Evolutionary conservation across 768 basidiomycete species (phyloP).

Genomic region (Amanita inopinata): DNA sequence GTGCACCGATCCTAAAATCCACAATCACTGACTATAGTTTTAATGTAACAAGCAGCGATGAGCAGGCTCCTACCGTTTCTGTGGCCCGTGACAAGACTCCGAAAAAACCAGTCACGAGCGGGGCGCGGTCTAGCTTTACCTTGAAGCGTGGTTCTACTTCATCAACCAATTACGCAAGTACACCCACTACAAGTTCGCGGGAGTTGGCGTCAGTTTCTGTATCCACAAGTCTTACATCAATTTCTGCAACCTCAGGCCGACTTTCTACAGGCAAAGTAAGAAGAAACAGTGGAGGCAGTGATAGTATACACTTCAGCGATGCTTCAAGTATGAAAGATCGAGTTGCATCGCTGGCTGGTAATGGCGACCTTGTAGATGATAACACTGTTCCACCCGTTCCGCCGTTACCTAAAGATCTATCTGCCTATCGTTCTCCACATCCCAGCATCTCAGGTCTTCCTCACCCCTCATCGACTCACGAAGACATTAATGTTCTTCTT

Average conservation of each 20-base stretch:
- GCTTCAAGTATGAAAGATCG: conserved; percentile 57
- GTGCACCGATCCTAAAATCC: conserved; percentile 23
- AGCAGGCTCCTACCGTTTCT: conserved; percentile 31
- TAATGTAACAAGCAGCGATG: conserved; percentile 49
- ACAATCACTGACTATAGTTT: conserved; percentile 34
- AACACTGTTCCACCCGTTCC: conserved; percentile 84
- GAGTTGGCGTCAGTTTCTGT: conserved; percentile 81
- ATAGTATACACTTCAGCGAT: conserved; percentile 68
- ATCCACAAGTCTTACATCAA: conserved; percentile 68
- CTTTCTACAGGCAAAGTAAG: conserved; percentile 60
- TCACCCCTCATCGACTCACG: conserved; percentile 34
- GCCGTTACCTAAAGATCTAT: conserved; percentile 83
- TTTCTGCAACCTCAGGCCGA: conserved; percentile 62
- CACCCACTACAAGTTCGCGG: conserved; percentile 69
- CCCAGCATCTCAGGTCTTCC: conserved; percentile 44
- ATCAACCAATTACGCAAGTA: conserved; percentile 78
- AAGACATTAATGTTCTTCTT: conserved; percentile 33
- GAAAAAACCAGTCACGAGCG: conserved; percentile 49
- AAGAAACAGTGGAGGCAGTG: conserved; percentile 82
- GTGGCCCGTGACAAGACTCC: conserved; percentile 50
- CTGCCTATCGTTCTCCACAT: conserved; percentile 65
- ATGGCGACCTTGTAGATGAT: conserved; percentile 52
- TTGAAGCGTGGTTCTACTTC: conserved; percentile 85
- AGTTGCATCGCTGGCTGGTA: conserved; percentile 46
- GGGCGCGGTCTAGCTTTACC: conserved; percentile 66